Evolutionary conservation across 1,284 basidiomycete genomes (phyloP).

Genomic region (Polyporus tsugae): DNA sequence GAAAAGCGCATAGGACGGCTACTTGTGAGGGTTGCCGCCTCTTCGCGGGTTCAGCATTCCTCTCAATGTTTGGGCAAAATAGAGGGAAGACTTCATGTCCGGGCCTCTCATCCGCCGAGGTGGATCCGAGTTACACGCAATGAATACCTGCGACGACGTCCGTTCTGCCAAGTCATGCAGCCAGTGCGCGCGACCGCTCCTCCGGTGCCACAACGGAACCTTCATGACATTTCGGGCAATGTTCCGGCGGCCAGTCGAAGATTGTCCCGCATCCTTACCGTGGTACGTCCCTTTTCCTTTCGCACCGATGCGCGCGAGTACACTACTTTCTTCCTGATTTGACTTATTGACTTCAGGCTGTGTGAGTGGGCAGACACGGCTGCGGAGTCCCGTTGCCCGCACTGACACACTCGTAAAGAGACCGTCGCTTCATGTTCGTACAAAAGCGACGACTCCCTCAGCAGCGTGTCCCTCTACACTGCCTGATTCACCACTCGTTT

Average conservation of each 20-base stretch:
- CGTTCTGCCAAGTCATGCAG: neutral
- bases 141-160: neutral
- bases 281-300: neutral
- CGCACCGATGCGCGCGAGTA: neutral
- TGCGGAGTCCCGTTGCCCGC: neutral
- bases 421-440: neutral
- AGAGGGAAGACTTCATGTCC: too few relatives aligned
- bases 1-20: too few relatives aligned
- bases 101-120: neutral
- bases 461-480: neutral
- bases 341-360: neutral
- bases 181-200: neutral
- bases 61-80: too few relatives aligned
- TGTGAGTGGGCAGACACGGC: neutral
- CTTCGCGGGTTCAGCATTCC: too few relatives aligned
- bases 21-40: too few relatives aligned
- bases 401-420: constrained; percentile 1
- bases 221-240: neutral
- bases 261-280: neutral
- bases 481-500: neutral
- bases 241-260: neutral
- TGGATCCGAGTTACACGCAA: neutral
- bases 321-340: neutral
- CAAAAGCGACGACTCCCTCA: neutral
- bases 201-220: neutral